These are phyloP conservation scores for Dryas alaskensis DNA, from an alignment of 306 rosid species.

Conservation along the genomic window DNA sequence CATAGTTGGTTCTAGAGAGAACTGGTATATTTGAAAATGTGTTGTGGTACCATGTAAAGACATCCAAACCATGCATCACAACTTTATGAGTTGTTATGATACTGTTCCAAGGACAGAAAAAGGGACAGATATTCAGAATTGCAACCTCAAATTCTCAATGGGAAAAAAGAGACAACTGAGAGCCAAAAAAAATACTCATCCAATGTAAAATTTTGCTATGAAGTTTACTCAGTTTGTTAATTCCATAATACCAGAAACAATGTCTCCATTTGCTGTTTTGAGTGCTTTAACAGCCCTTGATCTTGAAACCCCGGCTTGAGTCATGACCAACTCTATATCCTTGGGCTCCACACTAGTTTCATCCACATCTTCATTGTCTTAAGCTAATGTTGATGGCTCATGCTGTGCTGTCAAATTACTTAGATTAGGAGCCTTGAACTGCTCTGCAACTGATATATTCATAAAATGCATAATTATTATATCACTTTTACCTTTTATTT, in stretches of 20 bases:
- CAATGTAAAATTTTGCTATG: not conserved
- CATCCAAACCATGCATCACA: not conserved
- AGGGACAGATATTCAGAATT: not conserved
- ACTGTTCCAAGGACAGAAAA: not conserved
- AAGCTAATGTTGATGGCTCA: constrained; percentile 51
- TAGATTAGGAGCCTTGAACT: constrained; percentile 77
- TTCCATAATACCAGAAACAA: constrained; percentile 90
- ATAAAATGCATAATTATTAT: too few species aligned
- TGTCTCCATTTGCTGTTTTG: constrained; percentile 63
- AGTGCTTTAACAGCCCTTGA: constrained; percentile 75
- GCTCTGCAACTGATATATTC: constrained; percentile 47
- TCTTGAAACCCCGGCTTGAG: constrained; percentile 85
- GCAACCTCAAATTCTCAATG: not conserved
- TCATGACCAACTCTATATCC: constrained; percentile 83
- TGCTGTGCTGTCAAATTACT: constrained; percentile 52
- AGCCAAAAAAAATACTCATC: not conserved
- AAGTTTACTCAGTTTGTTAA: constrained; percentile 48
- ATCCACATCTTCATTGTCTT: constrained; percentile 75
- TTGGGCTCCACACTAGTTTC: constrained; percentile 79
- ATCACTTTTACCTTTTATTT: too few species aligned
- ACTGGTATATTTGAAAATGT: too few species aligned
- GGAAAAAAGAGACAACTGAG: not conserved
- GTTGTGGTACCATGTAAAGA: not conserved
- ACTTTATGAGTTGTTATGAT: not conserved
- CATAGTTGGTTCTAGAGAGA: too few species aligned